Conservation (phyloP, 306 rosid genomes). For the Bauhinia variegata region DNA sequence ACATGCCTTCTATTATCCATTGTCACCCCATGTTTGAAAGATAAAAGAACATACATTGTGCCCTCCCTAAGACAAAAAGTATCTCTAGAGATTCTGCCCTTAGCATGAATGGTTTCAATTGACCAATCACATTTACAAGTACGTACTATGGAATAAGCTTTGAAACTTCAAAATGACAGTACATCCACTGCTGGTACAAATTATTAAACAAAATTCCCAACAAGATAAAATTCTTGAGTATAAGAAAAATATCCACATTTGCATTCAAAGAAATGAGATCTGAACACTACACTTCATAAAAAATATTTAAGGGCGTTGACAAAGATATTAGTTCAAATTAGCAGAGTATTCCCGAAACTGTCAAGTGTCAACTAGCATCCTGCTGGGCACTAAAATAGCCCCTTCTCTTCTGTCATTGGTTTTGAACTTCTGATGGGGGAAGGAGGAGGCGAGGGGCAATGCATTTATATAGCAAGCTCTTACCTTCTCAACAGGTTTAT, state of each 20-base stretch:
- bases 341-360: neutral
- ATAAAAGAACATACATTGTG: neutral
- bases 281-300: neutral
- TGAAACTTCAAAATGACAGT: neutral
- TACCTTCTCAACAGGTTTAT: constrained; percentile 51
- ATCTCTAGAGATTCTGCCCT: neutral
- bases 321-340: constrained; percentile 6
- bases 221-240: neutral
- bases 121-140: neutral
- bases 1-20: constrained; percentile 7
- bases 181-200: constrained; percentile 11
- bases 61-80: constrained; percentile 1
- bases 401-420: neutral
- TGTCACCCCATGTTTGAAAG: constrained; percentile 25
- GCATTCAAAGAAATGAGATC: neutral
- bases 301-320: constrained; percentile 11
- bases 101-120: constrained; percentile 3
- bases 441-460: neutral
- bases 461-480: constrained; percentile 28
- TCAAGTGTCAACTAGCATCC: too few relatives aligned
- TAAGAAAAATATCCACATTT: neutral
- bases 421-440: neutral
- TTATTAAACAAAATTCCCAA: neutral
- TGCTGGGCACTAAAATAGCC: neutral
- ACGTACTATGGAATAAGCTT: neutral